Percentiles rank a stretch among this genome's conserved stretches.
phyloP scores from a whole-genome alignment of 768 basidiomycete species.

The Termitomyces sp. region DNA sequence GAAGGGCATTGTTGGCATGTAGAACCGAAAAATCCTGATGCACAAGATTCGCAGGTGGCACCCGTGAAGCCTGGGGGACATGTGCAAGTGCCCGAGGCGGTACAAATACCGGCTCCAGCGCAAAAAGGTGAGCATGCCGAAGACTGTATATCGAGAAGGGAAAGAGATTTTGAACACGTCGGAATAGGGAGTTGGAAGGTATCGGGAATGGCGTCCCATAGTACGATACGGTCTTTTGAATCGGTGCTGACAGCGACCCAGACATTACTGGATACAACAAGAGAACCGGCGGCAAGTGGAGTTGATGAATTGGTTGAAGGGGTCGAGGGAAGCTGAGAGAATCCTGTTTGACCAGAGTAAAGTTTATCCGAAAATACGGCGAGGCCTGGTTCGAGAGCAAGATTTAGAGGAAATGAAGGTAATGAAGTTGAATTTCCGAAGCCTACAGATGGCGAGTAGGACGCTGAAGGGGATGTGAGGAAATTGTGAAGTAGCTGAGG shows the following conservation, averaged over 20 bases:
- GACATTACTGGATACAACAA: slow-evolving; percentile 65
- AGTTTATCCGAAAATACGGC: slow-evolving; percentile 57
- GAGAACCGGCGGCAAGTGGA: slow-evolving; percentile 50
- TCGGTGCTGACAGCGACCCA: slow-evolving; percentile 64
- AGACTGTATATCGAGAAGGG: slow-evolving; percentile 69
- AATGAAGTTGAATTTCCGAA: slow-evolving; percentile 55
- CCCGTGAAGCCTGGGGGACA: slow-evolving; percentile 78
- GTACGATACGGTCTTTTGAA: slow-evolving; percentile 54
- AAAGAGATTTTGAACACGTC: slow-evolving; percentile 40
- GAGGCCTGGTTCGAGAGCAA: slow-evolving; percentile 65
- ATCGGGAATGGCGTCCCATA: slow-evolving; percentile 83
- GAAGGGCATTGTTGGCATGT: slow-evolving; percentile 66
- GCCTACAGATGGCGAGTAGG: slow-evolving; percentile 55
- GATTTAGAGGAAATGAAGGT: slow-evolving; percentile 61
- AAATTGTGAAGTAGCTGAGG: slow-evolving; percentile 69
- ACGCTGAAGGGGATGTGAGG: slow-evolving; percentile 61
- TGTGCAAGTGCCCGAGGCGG: slow-evolving; percentile 62
- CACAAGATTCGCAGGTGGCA: slow-evolving; percentile 75
- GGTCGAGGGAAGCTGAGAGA: slow-evolving; percentile 51
- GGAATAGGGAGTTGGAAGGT: slow-evolving; percentile 59
- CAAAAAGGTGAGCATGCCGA: slow-evolving; percentile 74
- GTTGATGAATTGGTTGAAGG: slow-evolving; percentile 44
- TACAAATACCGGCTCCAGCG: slow-evolving; percentile 69
- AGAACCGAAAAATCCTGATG: slow-evolving; percentile 71
- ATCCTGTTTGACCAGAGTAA: slow-evolving; percentile 64